A percentile compares a stretch with the other conserved stretches of the same genome.
Conservation (phyloP, 805 yeast species). For the Candida dendrica region DNA sequence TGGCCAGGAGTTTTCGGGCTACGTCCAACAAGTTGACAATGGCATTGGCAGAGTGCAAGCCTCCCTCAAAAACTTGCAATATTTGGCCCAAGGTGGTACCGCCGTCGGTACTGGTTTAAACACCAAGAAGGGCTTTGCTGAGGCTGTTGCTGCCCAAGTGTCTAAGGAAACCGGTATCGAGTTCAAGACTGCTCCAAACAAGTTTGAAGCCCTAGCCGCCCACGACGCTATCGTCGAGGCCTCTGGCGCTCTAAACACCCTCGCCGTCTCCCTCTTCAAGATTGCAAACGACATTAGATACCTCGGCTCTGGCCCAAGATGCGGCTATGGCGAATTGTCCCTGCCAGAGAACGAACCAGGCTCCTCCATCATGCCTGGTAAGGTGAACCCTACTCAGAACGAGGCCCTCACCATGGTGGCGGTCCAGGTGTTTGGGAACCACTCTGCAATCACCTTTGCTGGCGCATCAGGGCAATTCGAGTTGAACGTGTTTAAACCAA, state of each 20-base stretch:
- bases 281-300: conserved; percentile 97
- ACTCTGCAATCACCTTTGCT: conserved; percentile 89
- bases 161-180: conserved; percentile 80
- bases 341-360: conserved; percentile 99
- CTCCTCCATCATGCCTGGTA: conserved; percentile 98
- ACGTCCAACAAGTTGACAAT: conserved; percentile 85
- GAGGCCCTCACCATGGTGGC: conserved; percentile 99
- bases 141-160: conserved; percentile 79
- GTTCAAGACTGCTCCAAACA: conserved; percentile 94
- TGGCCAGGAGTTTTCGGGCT: conserved; percentile 97
- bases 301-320: conserved; percentile 98
- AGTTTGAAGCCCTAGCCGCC: conserved; percentile 97
- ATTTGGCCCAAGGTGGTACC: conserved; percentile 98
- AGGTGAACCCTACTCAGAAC: conserved; percentile 98
- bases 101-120: conserved; percentile 99
- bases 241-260: conserved; percentile 93
- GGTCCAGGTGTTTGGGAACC: conserved; percentile 96
- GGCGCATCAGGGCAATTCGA: conserved; percentile 99
- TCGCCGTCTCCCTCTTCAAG: conserved; percentile 89
- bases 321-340: conserved; percentile 95
- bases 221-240: conserved; percentile 98
- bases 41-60: conserved; percentile 84
- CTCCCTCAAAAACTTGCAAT: conserved; percentile 67
- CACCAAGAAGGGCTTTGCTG: conserved; percentile 87
- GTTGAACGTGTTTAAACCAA: conserved; percentile 96